These are phyloP conservation scores for Agastache rugosa DNA, from an alignment of 257 asterid genomes.

Conservation along the genomic window DNA sequence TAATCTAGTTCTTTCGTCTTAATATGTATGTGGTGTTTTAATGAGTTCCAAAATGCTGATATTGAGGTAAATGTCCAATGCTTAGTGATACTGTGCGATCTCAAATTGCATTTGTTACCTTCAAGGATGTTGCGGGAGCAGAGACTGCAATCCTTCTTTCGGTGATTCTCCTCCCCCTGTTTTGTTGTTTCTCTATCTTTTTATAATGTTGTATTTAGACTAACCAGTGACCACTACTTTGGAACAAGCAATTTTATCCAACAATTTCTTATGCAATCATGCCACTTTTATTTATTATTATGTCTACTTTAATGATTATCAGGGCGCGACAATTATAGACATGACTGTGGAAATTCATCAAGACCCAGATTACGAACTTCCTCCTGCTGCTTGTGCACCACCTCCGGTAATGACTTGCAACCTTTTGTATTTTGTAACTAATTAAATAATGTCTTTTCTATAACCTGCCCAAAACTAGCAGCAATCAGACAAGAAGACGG, in stretches of 20 bases:
- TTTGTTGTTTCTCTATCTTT: not conserved
- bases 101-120: slow-evolving; percentile 90
- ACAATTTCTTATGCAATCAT: not conserved
- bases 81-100: slow-evolving; percentile 82
- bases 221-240: not conserved
- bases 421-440: slow-evolving; percentile 5
- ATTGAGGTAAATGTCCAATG: slow-evolving; percentile 16
- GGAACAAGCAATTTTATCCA: slow-evolving; percentile 4
- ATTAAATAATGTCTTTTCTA: slow-evolving; percentile 25
- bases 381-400: slow-evolving; percentile 71
- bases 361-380: slow-evolving; percentile 81
- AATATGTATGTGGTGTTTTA: not conserved
- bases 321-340: slow-evolving; percentile 98
- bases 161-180: slow-evolving; percentile 49
- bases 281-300: not conserved
- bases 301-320: slow-evolving; percentile 22
- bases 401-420: slow-evolving; percentile 45
- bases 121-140: slow-evolving; percentile 92
- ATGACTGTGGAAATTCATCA: slow-evolving; percentile 65
- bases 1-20: slow-evolving; percentile 25
- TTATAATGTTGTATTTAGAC: not conserved
- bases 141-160: slow-evolving; percentile 98
- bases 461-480: slow-evolving; percentile 39
- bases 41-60: slow-evolving; percentile 19
- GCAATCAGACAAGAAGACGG: slow-evolving; percentile 51